phyloP scores from a whole-genome alignment of 2,329 filamentous ascomycete species.

The Ambrosiella xylebori region DNA sequence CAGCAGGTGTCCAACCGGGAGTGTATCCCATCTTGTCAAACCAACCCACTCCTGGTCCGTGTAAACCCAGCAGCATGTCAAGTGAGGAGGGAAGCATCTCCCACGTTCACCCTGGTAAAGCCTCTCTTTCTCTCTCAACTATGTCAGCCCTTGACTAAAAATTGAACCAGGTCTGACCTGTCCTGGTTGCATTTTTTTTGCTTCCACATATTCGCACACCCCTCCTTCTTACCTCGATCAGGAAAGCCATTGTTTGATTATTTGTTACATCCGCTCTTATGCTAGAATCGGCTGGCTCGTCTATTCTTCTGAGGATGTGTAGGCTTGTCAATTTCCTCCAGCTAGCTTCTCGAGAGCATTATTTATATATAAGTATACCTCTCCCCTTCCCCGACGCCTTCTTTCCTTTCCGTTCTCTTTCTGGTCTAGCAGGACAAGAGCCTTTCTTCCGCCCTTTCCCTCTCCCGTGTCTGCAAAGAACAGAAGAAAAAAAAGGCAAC shows the following conservation, averaged over 20 bases:
- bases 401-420: constrained; percentile 1
- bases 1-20: background rate
- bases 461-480: background rate
- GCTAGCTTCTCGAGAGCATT: background rate
- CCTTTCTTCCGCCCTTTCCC: constrained; percentile 1
- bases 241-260: background rate
- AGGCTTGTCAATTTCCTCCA: background rate
- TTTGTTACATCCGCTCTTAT: background rate
- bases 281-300: background rate
- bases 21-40: constrained; percentile 1
- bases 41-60: background rate
- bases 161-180: background rate
- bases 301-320: background rate
- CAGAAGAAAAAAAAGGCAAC: background rate
- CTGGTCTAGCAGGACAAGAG: background rate
- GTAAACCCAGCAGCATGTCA: background rate
- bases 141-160: background rate
- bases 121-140: background rate
- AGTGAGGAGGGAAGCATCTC: background rate
- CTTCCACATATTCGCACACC: background rate
- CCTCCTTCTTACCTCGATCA: background rate
- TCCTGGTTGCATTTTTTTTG: background rate
- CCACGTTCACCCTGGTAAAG: background rate
- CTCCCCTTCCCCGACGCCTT: background rate
- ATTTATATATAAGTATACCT: background rate